Conservation (phyloP, 495 filamentous ascomycete genomes). For the Hypoxylon fragiforme region DNA sequence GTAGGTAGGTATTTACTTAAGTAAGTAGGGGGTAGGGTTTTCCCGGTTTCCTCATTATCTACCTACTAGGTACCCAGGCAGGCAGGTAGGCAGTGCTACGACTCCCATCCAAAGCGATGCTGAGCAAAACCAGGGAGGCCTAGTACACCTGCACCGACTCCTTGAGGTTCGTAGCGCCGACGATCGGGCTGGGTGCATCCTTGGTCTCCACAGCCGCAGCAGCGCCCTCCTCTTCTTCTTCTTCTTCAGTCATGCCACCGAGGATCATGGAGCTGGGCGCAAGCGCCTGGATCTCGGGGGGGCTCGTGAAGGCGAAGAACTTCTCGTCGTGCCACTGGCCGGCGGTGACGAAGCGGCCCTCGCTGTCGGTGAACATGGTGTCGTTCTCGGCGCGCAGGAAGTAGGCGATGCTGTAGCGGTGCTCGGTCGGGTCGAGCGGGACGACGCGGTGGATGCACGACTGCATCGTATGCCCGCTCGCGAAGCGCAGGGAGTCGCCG, state of each 20-base stretch:
- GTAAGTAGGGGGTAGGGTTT: too few species aligned
- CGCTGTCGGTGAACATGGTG: slow-evolving; percentile 54
- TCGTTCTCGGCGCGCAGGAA: slow-evolving; percentile 60
- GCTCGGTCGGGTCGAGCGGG: slow-evolving; percentile 50
- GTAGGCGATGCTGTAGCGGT: slow-evolving; percentile 62
- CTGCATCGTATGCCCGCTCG: slow-evolving; percentile 52
- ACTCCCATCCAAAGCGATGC: too few species aligned
- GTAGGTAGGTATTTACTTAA: slow-evolving; percentile 10
- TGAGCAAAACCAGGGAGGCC: too few species aligned
- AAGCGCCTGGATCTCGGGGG: slow-evolving; percentile 48
- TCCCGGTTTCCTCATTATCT: slow-evolving; percentile 2
- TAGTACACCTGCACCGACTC: slow-evolving; percentile 31
- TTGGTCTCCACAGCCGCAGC: slow-evolving; percentile 13
- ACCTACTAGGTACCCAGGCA: background rate
- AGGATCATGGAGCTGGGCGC: slow-evolving; percentile 50
- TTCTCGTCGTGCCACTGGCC: slow-evolving; percentile 61
- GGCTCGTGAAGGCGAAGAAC: slow-evolving; percentile 57
- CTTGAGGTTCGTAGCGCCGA: slow-evolving; percentile 22
- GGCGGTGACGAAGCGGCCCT: slow-evolving; percentile 52
- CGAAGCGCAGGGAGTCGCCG: slow-evolving; percentile 60
- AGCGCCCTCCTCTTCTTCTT: slow-evolving; percentile 43
- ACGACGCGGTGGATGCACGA: slow-evolving; percentile 61
- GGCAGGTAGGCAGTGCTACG: background rate
- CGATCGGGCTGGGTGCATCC: slow-evolving; percentile 30
- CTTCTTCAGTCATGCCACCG: slow-evolving; percentile 51